A percentile compares a stretch with the other conserved stretches of the same genome.
Evolutionary conservation across 1,139 yeast species (phyloP).

Genomic region (Kurtzmaniella natalensis): DNA sequence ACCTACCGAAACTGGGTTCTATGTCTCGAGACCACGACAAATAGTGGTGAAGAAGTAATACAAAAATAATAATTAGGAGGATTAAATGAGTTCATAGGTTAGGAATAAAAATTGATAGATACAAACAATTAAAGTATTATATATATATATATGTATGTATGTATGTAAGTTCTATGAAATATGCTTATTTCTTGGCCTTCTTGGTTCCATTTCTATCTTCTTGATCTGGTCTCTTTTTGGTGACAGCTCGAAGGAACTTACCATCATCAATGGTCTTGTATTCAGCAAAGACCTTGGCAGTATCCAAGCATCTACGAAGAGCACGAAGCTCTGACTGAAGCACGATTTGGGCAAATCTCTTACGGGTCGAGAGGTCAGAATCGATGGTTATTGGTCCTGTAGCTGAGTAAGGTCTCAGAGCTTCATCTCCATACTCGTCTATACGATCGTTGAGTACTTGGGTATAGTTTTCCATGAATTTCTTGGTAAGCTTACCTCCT

Average conservation of each 20-base stretch:
- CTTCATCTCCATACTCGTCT: slow-evolving; percentile 24
- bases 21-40: slow-evolving; percentile 42
- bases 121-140: too few species aligned
- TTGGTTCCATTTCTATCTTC: slow-evolving; percentile 13
- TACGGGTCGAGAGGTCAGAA: slow-evolving; percentile 10
- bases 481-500: slow-evolving; percentile 33
- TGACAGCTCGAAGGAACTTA: slow-evolving; percentile 51
- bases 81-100: not conserved
- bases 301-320: slow-evolving; percentile 35
- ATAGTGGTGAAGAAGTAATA: slow-evolving; percentile 24
- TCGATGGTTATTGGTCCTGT: too few species aligned
- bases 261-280: slow-evolving; percentile 50
- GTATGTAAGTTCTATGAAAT: not conserved
- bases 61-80: not conserved
- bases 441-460: slow-evolving; percentile 31
- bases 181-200: slow-evolving; percentile 10
- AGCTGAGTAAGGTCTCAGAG: not conserved
- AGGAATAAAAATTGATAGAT: too few species aligned
- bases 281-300: slow-evolving; percentile 25
- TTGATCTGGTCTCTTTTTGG: slow-evolving; percentile 44
- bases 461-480: slow-evolving; percentile 27
- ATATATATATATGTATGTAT: too few species aligned
- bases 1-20: slow-evolving; percentile 23
- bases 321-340: slow-evolving; percentile 51
- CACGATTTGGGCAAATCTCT: slow-evolving; percentile 49